Evolutionary conservation across 2,329 filamentous ascomycete genomes (phyloP), one percentile per base, ranked within the genome.

Genomic region (Cercospora brassicicola): DNA sequence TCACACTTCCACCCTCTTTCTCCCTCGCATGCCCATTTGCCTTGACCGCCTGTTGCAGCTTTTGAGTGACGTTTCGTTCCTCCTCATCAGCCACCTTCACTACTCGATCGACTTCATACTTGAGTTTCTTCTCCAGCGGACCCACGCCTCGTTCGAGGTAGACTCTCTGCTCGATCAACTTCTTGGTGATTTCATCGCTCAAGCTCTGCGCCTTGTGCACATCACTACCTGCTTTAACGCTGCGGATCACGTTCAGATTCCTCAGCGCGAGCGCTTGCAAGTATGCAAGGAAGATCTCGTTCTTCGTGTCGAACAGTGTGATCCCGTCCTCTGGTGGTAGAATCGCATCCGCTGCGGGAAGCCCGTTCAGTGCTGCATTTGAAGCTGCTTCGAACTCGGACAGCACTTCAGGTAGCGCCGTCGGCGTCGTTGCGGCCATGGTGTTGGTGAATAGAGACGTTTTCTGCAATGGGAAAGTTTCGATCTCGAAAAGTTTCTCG

Each of bases 101-200:
- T 28, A 97, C 93, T 77, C 96, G 95, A 80, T 98, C 94, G 75
- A 99, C 93, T 78, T 97, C 94, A 81, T 97, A 99, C 73, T 93
- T 94, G 69, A 99, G 82, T 74, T 94, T 91, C 73, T 91, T 90
- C 81, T 99, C 96, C 15, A 98, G 82, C 0, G 95, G 95, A 15
- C 92, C 89, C 3, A 97, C 91, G 72, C 95, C 96, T 78, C 93
- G 93, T 76, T 99, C 96, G 1, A 99, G 84, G 78, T 96, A 98
- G 0, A 97, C 85, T n/a, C 94, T 88, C 62, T 97, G 84, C 79
- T 97, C 93, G 18, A 94, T 89, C n/a, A 99, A 85, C 77, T 96
- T 97, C 73, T 90, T 90, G 2, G 95, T 90, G 0, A 94, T 89
- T 1, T 90, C 85, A 59, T 91, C 87, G 57, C 89, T 84, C 0